Evolutionary conservation across 139 green algal genomes (phyloP).

Genomic region (Limnomonas spitsbergensis): DNA sequence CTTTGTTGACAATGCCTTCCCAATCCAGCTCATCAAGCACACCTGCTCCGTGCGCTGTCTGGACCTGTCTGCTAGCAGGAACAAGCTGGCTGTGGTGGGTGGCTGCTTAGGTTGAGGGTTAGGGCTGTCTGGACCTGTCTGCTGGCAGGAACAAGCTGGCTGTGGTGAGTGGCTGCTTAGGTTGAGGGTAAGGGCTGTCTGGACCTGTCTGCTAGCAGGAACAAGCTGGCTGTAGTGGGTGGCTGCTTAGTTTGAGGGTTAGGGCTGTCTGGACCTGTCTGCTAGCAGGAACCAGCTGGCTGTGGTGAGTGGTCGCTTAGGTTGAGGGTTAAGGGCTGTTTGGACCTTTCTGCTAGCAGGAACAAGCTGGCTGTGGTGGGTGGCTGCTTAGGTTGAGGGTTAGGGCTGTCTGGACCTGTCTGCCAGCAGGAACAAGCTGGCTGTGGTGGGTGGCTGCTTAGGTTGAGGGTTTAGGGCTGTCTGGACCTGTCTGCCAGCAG

Average conservation of each 20-base stretch:
- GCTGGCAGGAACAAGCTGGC: constrained; percentile 63
- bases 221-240: constrained; percentile 79
- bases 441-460: constrained; percentile 69
- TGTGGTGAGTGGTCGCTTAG: constrained; percentile 66
- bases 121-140: constrained; percentile 57
- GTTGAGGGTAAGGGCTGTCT: too few relatives aligned
- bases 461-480: too few relatives aligned
- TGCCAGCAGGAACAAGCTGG: constrained; percentile 59
- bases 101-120: constrained; percentile 46
- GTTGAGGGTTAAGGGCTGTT: too few relatives aligned
- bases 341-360: constrained; percentile 50
- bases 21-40: constrained; percentile 72
- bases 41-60: constrained; percentile 55
- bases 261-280: constrained; percentile 57
- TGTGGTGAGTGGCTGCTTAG: constrained; percentile 66
- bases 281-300: constrained; percentile 63
- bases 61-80: constrained; percentile 48
- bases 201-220: constrained; percentile 48
- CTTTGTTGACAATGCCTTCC: constrained; percentile 78
- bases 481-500: constrained; percentile 52
- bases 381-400: constrained; percentile 46
- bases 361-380: constrained; percentile 79
- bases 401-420: constrained; percentile 59
- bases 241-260: constrained; percentile 46
- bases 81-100: constrained; percentile 79